These are phyloP conservation scores for Serendipita sp. DNA, from an alignment of 768 basidiomycete species.

Conservation along the genomic window DNA sequence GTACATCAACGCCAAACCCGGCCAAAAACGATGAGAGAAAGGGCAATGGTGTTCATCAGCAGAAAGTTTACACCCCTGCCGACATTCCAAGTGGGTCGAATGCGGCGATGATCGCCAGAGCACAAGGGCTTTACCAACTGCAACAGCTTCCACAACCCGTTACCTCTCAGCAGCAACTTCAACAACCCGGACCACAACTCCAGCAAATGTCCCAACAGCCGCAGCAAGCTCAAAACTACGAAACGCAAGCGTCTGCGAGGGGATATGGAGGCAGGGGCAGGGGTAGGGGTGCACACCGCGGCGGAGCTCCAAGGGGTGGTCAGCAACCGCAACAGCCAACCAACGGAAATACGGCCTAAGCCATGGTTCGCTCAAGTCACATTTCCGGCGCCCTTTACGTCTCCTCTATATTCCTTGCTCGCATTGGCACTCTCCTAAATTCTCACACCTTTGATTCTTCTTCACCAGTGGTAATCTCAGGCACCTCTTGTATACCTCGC, in stretches of 20 bases:
- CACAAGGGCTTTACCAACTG: background rate
- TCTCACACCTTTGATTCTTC: too few relatives aligned
- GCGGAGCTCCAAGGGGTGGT: background rate
- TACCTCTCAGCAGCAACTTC: background rate
- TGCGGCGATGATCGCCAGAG: background rate
- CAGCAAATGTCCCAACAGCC: background rate
- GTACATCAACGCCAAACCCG: conserved; percentile 8
- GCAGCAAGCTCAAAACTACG: conserved; percentile 8
- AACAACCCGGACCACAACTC: background rate
- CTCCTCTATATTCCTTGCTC: too few relatives aligned
- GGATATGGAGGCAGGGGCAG: background rate
- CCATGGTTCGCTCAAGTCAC: background rate
- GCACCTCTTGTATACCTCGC: too few relatives aligned
- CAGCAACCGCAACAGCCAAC: background rate
- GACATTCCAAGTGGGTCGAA: conserved; percentile 1
- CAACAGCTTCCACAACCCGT: conserved; percentile 1
- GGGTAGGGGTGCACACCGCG: background rate
- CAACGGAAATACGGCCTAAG: background rate
- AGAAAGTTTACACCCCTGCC: background rate
- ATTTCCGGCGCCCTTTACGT: too few relatives aligned
- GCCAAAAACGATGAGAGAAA: background rate
- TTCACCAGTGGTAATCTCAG: too few relatives aligned
- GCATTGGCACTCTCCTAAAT: too few relatives aligned
- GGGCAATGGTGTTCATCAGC: background rate
- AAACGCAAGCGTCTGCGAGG: conserved; percentile 7